Percentiles rank a stretch among this genome's conserved stretches.
phyloP scores from a whole-genome alignment of 75 land plant species.

The Pinus taeda region DNA sequence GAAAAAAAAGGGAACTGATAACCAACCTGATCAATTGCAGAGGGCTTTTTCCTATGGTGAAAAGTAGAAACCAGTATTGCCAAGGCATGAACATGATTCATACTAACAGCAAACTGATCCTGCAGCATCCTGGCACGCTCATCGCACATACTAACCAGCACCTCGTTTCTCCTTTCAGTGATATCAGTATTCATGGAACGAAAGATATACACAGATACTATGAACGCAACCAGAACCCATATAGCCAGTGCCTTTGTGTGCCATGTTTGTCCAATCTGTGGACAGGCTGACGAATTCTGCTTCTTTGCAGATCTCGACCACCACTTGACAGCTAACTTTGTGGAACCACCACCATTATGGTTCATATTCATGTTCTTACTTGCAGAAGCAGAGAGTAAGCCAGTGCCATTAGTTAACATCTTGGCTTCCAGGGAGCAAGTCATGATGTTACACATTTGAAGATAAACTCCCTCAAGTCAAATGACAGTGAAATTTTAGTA shows the following conservation, averaged over 20 bases:
- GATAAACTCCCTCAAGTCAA: neutral
- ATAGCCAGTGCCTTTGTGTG: neutral
- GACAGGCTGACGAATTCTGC: neutral
- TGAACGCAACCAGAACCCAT: slow-evolving; percentile 20
- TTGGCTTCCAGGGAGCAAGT: neutral
- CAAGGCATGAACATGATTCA: slow-evolving; percentile 92
- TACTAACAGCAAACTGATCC: slow-evolving; percentile 85
- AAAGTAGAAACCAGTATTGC: slow-evolving; percentile 89
- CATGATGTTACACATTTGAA: neutral
- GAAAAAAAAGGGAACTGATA: neutral
- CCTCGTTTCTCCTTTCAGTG: slow-evolving; percentile 46
- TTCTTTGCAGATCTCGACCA: slow-evolving; percentile 1
- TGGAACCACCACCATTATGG: no score
- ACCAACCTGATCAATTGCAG: slow-evolving; percentile 80
- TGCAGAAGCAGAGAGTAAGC: neutral
- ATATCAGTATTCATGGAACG: slow-evolving; percentile 7
- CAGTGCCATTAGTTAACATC: neutral
- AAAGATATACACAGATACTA: neutral
- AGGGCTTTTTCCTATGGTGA: slow-evolving; percentile 64
- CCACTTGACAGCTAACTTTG: neutral
- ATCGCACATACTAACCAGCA: slow-evolving; percentile 81
- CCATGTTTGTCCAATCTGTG: slow-evolving; percentile 4
- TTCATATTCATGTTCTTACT: neutral
- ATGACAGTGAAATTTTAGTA: neutral
- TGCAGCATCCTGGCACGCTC: slow-evolving; percentile 93